Evolutionary conservation across 495 filamentous ascomycete genomes (phyloP).

Genomic region (Apodospora peruviana): DNA sequence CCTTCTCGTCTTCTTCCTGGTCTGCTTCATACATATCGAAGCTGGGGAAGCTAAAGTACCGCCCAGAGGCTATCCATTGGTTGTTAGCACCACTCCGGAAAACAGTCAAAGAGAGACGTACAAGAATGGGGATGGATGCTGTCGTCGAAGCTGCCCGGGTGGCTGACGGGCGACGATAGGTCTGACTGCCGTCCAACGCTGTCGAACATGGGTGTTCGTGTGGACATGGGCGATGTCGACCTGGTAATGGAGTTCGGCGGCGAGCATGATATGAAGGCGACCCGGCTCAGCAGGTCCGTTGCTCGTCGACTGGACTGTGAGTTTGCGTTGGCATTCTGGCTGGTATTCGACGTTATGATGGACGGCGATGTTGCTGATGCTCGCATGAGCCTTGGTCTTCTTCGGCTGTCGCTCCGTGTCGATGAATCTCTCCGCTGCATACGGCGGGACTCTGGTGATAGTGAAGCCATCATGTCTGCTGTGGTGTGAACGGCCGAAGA

Average conservation of each 20-base stretch:
- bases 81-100: constrained; percentile 8
- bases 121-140: constrained; percentile 18
- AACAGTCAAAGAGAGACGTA: constrained; percentile 9
- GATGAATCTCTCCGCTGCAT: constrained; percentile 33
- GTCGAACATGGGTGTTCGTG: constrained; percentile 32
- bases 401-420: constrained; percentile 20
- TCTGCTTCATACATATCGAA: constrained; percentile 45
- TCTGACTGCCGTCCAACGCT: constrained; percentile 21
- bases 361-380: constrained; percentile 48
- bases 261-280: constrained; percentile 41
- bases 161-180: constrained; percentile 25
- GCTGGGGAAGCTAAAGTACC: constrained; percentile 55
- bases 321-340: constrained; percentile 40
- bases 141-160: constrained; percentile 22
- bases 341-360: constrained; percentile 50
- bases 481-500: constrained; percentile 1
- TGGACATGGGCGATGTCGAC: constrained; percentile 28
- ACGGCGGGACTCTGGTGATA: constrained; percentile 18
- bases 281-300: constrained; percentile 45
- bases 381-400: constrained; percentile 45
- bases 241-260: constrained; percentile 27
- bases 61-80: constrained; percentile 26
- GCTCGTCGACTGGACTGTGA: constrained; percentile 41
- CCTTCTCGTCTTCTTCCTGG: constrained; percentile 33
- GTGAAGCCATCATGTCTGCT: constrained; percentile 24